A percentile compares a stretch with the other conserved stretches of the same genome.
phyloP scores from a whole-genome alignment of 495 filamentous ascomycete species.

The Thermothielavioides terrestris region DNA sequence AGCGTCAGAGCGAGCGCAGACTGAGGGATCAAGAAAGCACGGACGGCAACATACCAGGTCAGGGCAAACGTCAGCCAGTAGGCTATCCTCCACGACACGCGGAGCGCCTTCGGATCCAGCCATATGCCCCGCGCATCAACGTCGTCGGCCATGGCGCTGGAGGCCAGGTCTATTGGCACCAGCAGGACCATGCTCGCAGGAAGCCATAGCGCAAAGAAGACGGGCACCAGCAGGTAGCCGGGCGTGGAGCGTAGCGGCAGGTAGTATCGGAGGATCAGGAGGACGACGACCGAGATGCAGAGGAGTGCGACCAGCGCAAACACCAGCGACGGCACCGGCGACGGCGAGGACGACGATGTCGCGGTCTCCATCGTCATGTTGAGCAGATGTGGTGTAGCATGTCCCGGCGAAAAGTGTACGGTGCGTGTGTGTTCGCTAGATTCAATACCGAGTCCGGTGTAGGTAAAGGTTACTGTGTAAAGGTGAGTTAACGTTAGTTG shows the following conservation, averaged over 20 bases:
- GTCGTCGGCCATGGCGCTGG: slow-evolving; percentile 62
- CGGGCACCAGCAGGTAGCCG: slow-evolving; percentile 78
- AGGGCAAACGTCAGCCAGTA: slow-evolving; percentile 96
- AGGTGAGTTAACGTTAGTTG: background rate
- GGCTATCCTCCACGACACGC: slow-evolving; percentile 82
- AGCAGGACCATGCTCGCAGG: slow-evolving; percentile 90
- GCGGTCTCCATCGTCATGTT: slow-evolving; percentile 19
- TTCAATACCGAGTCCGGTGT: too few species aligned
- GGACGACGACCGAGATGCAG: slow-evolving; percentile 61
- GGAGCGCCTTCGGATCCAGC: slow-evolving; percentile 56
- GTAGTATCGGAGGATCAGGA: slow-evolving; percentile 80
- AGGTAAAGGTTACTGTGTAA: too few species aligned
- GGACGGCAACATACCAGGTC: slow-evolving; percentile 68
- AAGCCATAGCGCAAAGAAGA: slow-evolving; percentile 87
- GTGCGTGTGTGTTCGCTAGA: background rate
- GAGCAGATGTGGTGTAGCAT: slow-evolving; percentile 11
- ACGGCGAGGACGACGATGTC: slow-evolving; percentile 13
- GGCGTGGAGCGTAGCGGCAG: slow-evolving; percentile 85
- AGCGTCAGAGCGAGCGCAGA: background rate
- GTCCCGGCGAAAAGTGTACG: background rate
- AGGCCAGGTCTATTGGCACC: slow-evolving; percentile 92
- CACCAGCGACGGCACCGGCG: slow-evolving; percentile 34
- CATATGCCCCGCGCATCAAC: slow-evolving; percentile 54
- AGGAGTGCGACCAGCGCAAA: slow-evolving; percentile 66
- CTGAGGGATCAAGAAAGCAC: background rate